Percentiles rank a stretch among this genome's conserved stretches.
These are phyloP conservation scores for Jasminum sambac DNA, from an alignment of 257 asterid species.

Conservation along the genomic window DNA sequence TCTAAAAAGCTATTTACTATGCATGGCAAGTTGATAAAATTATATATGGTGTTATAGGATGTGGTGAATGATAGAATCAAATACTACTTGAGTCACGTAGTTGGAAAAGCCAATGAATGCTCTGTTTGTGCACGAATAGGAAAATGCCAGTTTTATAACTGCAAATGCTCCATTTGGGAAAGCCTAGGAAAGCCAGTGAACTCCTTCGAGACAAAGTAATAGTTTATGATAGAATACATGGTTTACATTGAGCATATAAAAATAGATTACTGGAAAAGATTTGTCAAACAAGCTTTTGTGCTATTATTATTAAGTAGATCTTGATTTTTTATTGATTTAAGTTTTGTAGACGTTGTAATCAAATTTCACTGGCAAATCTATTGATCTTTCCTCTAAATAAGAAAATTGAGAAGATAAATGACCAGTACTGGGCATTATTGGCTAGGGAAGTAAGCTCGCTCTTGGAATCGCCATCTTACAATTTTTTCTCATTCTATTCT, in stretches of 20 bases:
- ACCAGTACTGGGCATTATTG: conserved; percentile 92
- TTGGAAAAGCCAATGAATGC: conserved; percentile 83
- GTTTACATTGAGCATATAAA: no score
- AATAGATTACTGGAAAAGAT: no score
- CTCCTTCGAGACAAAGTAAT: no score
- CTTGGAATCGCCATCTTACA: conserved; percentile 17
- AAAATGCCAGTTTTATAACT: conserved; percentile 61
- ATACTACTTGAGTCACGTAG: conserved; percentile 80
- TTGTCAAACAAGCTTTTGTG: background rate
- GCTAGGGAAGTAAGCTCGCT: conserved; percentile 77
- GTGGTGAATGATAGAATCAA: conserved; percentile 81
- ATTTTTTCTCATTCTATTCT: conserved; percentile 11
- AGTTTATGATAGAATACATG: no score
- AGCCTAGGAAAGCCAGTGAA: no score
- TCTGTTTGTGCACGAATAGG: conserved; percentile 91
- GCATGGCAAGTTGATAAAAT: background rate
- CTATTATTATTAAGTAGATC: background rate
- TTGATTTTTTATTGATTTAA: background rate
- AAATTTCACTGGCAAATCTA: conserved; percentile 27
- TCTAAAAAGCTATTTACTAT: conserved; percentile 3
- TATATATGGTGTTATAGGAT: conserved; percentile 57
- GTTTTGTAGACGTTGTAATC: conserved; percentile 6
- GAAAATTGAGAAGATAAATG: conserved; percentile 91
- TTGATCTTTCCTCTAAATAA: conserved; percentile 82
- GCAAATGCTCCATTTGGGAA: no score